Percentiles rank a stretch among this genome's conserved stretches.
phyloP scores from a whole-genome alignment of 2,329 filamentous ascomycete species.

The Fonsecaea multimorphosa region DNA sequence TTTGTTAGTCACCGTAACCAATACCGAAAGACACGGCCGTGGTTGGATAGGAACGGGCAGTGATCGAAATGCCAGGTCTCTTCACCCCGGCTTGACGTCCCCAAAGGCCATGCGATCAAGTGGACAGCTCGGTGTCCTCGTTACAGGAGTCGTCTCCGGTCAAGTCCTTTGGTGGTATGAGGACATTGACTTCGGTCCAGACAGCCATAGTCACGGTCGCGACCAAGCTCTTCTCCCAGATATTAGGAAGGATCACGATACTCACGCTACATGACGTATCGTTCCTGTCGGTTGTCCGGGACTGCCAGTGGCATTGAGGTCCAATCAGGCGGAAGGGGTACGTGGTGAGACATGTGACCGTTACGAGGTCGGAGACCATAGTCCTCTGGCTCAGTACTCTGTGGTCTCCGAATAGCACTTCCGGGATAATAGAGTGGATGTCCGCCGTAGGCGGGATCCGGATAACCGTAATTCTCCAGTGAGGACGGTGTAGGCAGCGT shows the following conservation, averaged over 20 bases:
- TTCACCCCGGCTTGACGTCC: neutral
- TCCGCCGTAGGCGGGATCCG: conserved; percentile 70
- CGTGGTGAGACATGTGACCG: conserved; percentile 32
- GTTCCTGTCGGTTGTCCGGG: conserved; percentile 38
- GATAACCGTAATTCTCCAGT: conserved; percentile 80
- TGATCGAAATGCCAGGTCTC: neutral
- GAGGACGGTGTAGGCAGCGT: conserved; percentile 73
- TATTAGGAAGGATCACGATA: neutral
- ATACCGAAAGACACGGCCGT: neutral
- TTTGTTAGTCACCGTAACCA: neutral
- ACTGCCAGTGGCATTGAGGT: conserved; percentile 32
- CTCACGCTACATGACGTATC: conserved; percentile 30
- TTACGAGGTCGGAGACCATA: conserved; percentile 65
- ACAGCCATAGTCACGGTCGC: neutral
- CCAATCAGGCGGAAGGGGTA: conserved; percentile 36
- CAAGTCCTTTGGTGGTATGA: neutral
- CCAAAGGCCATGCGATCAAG: neutral
- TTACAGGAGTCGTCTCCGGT: neutral
- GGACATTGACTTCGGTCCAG: neutral
- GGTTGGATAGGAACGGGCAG: neutral
- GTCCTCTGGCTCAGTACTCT: conserved; percentile 74
- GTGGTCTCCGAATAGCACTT: conserved; percentile 71
- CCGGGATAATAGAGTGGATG: conserved; percentile 74
- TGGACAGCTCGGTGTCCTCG: neutral
- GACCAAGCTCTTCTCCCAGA: neutral